Evolutionary conservation across 2,329 filamentous ascomycete species (phyloP).

Genomic region (Metarhizium rileyi): DNA sequence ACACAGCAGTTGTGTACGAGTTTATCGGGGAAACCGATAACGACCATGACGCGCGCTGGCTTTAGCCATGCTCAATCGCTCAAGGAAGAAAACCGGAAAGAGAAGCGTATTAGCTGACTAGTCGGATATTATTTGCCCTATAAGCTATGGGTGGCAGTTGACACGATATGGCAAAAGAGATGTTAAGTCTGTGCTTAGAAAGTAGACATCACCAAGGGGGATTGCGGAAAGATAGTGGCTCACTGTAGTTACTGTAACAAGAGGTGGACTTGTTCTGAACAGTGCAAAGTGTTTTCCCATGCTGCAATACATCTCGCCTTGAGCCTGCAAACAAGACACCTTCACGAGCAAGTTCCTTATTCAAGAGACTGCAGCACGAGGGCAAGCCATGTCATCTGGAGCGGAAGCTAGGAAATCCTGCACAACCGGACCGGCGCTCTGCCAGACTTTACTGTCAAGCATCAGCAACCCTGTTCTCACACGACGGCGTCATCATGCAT

Average conservation of each 20-base stretch:
- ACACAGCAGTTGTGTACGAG: slow-evolving; percentile 1
- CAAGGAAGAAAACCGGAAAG: background rate
- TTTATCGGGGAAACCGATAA: background rate
- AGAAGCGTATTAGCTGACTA: background rate
- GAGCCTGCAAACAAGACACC: no score
- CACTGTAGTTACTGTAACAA: background rate
- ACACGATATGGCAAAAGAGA: background rate
- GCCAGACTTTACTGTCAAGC: no score
- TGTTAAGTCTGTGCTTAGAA: background rate
- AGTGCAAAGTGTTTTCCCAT: no score
- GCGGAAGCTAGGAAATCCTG: no score
- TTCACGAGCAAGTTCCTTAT: no score
- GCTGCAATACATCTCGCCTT: no score
- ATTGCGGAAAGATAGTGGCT: background rate
- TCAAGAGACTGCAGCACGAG: no score
- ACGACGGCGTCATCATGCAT: background rate
- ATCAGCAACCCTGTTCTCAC: background rate
- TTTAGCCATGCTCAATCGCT: background rate
- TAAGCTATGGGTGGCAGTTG: background rate
- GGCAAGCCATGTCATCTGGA: no score
- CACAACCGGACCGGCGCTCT: no score
- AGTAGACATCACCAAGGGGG: background rate
- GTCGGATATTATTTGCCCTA: background rate
- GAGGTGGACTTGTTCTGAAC: background rate
- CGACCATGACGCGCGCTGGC: background rate